These are phyloP conservation scores for Pseudonectria foliicola DNA, from an alignment of 2,329 filamentous ascomycete species.

Conservation along the genomic window DNA sequence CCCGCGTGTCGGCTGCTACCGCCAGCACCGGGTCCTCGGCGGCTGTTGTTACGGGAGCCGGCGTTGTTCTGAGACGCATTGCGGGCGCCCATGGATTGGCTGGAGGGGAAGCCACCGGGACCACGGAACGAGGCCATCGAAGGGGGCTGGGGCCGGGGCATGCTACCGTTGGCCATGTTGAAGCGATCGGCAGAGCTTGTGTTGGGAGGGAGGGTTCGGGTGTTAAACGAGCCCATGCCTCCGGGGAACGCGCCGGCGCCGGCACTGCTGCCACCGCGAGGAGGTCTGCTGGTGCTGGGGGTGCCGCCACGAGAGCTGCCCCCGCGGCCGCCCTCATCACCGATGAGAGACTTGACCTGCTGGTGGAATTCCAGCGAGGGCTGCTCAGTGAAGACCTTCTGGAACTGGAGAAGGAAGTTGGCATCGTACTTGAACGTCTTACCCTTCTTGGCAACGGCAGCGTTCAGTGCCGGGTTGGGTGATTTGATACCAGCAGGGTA, in stretches of 20 bases:
- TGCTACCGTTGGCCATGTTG: slow-evolving; percentile 49
- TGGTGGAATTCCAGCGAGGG: slow-evolving; percentile 89
- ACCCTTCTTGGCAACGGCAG: slow-evolving; percentile 68
- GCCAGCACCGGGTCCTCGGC: neutral
- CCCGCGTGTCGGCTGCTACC: slow-evolving; percentile 53
- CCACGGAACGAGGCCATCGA: slow-evolving; percentile 33
- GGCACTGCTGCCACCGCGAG: slow-evolving; percentile 28
- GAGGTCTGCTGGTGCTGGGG: too few species aligned
- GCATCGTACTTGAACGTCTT: slow-evolving; percentile 91
- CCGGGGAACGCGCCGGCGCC: too few species aligned
- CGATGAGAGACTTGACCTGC: slow-evolving; percentile 80
- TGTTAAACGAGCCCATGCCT: slow-evolving; percentile 66
- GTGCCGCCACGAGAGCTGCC: slow-evolving; percentile 42
- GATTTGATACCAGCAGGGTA: slow-evolving; percentile 82
- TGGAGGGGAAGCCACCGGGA: slow-evolving; percentile 54
- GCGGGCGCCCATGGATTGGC: slow-evolving; percentile 58
- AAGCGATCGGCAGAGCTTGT: slow-evolving; percentile 77
- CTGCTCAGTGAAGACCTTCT: slow-evolving; percentile 93
- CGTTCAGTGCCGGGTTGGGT: slow-evolving; percentile 86
- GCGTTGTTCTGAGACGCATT: slow-evolving; percentile 52
- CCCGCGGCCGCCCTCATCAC: slow-evolving; percentile 61
- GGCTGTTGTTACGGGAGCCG: slow-evolving; percentile 45
- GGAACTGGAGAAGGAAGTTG: slow-evolving; percentile 92
- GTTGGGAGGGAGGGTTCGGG: slow-evolving; percentile 59
- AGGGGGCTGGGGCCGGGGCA: slow-evolving; percentile 40